These are phyloP conservation scores for Tolypocladium pustulatum DNA, from an alignment of 2,329 filamentous ascomycete genomes.

Conservation along the genomic window DNA sequence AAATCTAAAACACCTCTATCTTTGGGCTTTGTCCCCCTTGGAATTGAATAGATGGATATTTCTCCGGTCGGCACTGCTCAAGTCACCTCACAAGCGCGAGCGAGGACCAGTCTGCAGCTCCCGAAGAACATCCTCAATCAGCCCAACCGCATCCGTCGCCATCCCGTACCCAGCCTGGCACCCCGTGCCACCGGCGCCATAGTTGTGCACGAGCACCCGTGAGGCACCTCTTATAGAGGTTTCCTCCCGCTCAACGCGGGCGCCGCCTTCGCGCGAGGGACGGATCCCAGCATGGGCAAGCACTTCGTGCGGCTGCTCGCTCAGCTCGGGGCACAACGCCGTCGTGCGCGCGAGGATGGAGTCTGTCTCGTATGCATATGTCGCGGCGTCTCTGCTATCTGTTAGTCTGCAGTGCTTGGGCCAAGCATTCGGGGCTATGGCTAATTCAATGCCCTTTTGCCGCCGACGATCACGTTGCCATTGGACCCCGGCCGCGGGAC, in stretches of 20 bases:
- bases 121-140: constrained; percentile 15
- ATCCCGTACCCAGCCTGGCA: constrained; percentile 33
- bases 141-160: constrained; percentile 23
- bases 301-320: constrained; percentile 13
- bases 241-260: constrained; percentile 31
- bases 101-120: constrained; percentile 1
- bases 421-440: fast-evolving
- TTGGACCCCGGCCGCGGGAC: constrained; percentile 26
- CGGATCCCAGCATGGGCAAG: constrained; percentile 22
- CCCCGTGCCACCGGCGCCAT: constrained; percentile 33
- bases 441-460: constrained; percentile 24
- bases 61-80: too few relatives aligned
- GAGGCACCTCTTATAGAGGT: constrained; percentile 12
- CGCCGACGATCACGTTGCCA: constrained; percentile 22
- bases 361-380: constrained; percentile 23
- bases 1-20: too few relatives aligned
- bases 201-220: constrained; percentile 26
- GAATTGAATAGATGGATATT: too few relatives aligned
- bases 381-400: constrained; percentile 17
- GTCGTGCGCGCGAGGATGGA: constrained; percentile 25
- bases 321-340: constrained; percentile 19
- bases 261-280: constrained; percentile 28
- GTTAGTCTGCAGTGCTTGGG: background rate
- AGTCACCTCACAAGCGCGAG: background rate
- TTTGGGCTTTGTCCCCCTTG: too few relatives aligned